Evolutionary conservation across 306 rosid genomes (phyloP).

Genomic region (Vigna trinervia): DNA sequence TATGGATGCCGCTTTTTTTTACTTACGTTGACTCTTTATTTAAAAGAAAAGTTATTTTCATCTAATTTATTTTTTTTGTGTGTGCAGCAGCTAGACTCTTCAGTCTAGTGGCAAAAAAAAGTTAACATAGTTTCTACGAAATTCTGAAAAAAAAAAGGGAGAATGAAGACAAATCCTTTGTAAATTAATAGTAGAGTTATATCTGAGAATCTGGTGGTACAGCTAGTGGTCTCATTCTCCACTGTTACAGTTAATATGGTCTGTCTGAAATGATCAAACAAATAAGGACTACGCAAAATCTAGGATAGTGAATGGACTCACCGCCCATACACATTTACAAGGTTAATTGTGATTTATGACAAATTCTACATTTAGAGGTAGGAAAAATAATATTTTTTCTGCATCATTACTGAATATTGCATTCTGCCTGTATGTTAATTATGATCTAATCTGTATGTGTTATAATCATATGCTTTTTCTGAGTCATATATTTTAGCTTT

Average conservation of each 20-base stretch:
- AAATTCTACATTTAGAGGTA: neutral
- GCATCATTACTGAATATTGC: neutral
- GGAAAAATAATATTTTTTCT: neutral
- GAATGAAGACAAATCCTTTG: no score
- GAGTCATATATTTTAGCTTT: neutral
- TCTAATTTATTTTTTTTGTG: no score
- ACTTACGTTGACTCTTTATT: no score
- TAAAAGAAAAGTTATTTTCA: no score
- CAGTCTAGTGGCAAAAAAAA: no score
- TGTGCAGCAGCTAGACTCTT: no score
- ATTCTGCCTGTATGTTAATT: neutral
- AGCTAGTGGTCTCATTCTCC: neutral
- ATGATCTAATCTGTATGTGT: conserved; percentile 5
- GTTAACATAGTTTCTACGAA: no score
- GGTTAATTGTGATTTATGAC: neutral
- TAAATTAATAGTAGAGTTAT: no score
- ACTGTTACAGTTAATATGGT: neutral
- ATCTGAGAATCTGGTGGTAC: no score
- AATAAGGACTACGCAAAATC: neutral
- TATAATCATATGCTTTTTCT: neutral
- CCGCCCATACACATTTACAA: neutral
- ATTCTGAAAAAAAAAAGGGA: no score
- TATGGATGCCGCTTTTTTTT: no score
- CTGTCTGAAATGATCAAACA: neutral
- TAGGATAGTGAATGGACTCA: neutral